phyloP scores from a whole-genome alignment of 2,329 filamentous ascomycete species.

The Chrysosporium queenslandicum region DNA sequence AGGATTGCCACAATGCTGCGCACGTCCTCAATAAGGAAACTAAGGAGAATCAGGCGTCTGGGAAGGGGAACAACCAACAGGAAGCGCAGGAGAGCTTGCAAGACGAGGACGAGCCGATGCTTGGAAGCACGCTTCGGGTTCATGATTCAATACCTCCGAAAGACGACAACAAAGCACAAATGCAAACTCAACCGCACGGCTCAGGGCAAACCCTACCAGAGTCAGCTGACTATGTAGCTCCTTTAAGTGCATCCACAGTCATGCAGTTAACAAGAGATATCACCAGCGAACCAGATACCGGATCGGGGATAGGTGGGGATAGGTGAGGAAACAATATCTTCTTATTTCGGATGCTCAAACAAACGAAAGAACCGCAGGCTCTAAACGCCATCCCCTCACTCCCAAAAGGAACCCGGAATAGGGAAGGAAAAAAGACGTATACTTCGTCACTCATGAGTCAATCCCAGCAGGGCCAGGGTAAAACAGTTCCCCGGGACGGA shows the following conservation, averaged over 20 bases:
- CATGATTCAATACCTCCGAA: background rate
- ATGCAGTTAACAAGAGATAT: background rate
- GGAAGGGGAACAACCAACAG: background rate
- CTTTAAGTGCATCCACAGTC: background rate
- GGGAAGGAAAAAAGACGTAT: background rate
- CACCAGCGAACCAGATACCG: background rate
- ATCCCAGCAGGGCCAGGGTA: background rate
- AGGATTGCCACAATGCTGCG: slow-evolving; percentile 12
- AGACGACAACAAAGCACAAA: background rate
- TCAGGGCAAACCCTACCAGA: background rate
- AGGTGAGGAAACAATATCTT: background rate
- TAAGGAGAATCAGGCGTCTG: background rate
- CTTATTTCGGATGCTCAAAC: background rate
- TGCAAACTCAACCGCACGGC: background rate
- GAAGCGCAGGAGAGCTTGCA: background rate
- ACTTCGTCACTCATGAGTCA: background rate
- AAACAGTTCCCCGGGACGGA: no score
- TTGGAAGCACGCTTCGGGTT: background rate
- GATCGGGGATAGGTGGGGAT: background rate
- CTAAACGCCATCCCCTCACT: background rate
- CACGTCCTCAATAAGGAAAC: background rate
- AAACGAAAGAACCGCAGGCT: background rate
- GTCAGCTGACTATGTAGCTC: background rate
- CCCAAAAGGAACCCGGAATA: background rate
- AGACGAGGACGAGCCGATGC: slow-evolving; percentile 7